Conservation (phyloP, 495 filamentous ascomycete genomes). For the Aspergillus biplanus region DNA sequence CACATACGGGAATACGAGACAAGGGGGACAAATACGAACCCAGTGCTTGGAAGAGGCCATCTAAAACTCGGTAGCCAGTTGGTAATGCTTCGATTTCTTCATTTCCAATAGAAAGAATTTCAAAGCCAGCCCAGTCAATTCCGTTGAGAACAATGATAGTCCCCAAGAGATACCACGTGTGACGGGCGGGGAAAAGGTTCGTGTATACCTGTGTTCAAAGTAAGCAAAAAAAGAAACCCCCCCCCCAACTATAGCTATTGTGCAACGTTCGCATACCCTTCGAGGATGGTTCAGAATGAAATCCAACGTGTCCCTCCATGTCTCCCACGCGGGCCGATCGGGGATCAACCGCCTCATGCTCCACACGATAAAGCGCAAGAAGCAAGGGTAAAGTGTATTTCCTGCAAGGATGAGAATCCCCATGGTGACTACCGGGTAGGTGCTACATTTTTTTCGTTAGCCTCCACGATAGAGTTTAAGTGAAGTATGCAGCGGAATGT, state of each 20-base stretch:
- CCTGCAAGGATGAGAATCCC: constrained; percentile 78
- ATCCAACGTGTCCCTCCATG: constrained; percentile 66
- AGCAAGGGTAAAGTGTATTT: constrained; percentile 80
- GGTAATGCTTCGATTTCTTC: constrained; percentile 60
- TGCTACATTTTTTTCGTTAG: constrained; percentile 24
- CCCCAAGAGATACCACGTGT: constrained; percentile 80
- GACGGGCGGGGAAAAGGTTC: constrained; percentile 74
- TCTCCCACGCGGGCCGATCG: constrained; percentile 43
- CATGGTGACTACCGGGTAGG: constrained; percentile 77
- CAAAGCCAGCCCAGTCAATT: constrained; percentile 81
- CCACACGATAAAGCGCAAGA: constrained; percentile 79
- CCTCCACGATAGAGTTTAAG: background rate
- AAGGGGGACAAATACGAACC: constrained; percentile 24
- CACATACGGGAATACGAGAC: background rate
- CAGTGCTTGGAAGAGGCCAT: constrained; percentile 82
- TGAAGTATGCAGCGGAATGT: background rate
- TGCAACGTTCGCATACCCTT: constrained; percentile 47
- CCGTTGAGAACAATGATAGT: constrained; percentile 76
- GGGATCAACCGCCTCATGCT: constrained; percentile 54
- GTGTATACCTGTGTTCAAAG: constrained; percentile 59
- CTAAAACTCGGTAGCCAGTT: constrained; percentile 63
- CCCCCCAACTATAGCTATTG: background rate
- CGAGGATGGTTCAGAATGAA: constrained; percentile 83
- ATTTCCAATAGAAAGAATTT: constrained; percentile 78
- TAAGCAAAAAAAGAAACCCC: background rate